Evolutionary conservation across 1,284 basidiomycete genomes (phyloP).

Genomic region (Malassezia psittaci): DNA sequence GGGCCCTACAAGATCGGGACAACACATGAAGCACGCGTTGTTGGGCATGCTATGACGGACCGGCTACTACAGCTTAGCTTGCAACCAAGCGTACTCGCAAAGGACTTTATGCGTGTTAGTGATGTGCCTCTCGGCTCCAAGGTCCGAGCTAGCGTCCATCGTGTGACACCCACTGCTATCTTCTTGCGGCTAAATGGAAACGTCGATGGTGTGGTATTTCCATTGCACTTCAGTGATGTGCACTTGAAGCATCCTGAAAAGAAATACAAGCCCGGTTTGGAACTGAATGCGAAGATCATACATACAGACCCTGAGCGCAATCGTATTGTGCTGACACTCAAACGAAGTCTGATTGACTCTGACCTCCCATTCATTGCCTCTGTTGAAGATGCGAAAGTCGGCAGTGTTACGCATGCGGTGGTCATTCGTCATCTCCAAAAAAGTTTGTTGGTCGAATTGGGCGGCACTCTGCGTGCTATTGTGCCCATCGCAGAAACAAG

Average conservation of each 20-base stretch:
- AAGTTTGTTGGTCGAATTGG: slow-evolving; percentile 50
- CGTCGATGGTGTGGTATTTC: slow-evolving; percentile 79
- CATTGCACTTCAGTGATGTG: slow-evolving; percentile 80
- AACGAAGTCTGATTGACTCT: slow-evolving; percentile 80
- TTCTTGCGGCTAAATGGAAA: slow-evolving; percentile 40
- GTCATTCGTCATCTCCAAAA: slow-evolving; percentile 52
- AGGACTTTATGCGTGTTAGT: slow-evolving; percentile 72
- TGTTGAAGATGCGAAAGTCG: slow-evolving; percentile 59
- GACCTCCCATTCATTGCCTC: slow-evolving; percentile 55
- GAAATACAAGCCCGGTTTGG: slow-evolving; percentile 73
- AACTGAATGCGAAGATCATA: slow-evolving; percentile 81
- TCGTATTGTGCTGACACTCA: slow-evolving; percentile 76
- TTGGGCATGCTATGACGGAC: slow-evolving; percentile 77
- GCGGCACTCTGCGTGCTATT: slow-evolving; percentile 74
- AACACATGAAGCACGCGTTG: slow-evolving; percentile 72
- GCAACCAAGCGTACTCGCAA: slow-evolving; percentile 69
- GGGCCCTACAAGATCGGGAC: slow-evolving; percentile 34
- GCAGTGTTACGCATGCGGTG: slow-evolving; percentile 69
- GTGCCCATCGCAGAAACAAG: slow-evolving; percentile 52
- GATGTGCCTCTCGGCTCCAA: slow-evolving; percentile 55
- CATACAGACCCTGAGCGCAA: slow-evolving; percentile 70
- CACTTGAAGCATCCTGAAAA: slow-evolving; percentile 60
- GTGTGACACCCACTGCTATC: slow-evolving; percentile 34
- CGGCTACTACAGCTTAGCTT: slow-evolving; percentile 77
- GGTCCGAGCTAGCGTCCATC: slow-evolving; percentile 31